A percentile compares a stretch with the other conserved stretches of the same genome.
phyloP scores from a whole-genome alignment of 345 rosid genomes.

The Populus pruinosa region DNA sequence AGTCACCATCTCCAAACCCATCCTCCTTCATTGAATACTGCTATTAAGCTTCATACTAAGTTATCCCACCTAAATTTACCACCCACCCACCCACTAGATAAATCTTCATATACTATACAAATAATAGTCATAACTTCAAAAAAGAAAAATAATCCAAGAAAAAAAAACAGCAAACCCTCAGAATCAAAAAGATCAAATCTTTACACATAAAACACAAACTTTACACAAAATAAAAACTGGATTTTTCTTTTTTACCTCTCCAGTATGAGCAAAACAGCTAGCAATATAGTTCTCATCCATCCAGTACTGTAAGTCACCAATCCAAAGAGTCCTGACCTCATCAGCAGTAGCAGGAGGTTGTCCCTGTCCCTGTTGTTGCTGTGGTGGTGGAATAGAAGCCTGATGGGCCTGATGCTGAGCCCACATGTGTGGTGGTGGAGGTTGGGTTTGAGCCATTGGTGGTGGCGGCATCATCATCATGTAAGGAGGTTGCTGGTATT shows the following conservation, averaged over 20 bases:
- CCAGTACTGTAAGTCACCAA: slow-evolving; percentile 94
- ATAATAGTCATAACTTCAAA: no score
- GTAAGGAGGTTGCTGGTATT: slow-evolving; percentile 38
- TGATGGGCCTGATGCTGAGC: slow-evolving; percentile 27
- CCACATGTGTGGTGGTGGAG: slow-evolving; percentile 63
- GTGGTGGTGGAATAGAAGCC: slow-evolving; percentile 17
- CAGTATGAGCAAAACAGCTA: slow-evolving; percentile 57
- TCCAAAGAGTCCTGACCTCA: slow-evolving; percentile 93
- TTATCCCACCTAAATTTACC: not conserved
- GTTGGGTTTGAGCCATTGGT: slow-evolving; percentile 32
- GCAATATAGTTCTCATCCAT: slow-evolving; percentile 75
- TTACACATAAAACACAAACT: no score
- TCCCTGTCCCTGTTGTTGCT: slow-evolving; percentile 25
- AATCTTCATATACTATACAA: not conserved
- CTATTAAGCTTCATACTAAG: no score
- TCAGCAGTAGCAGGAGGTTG: slow-evolving; percentile 45
- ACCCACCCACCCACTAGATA: not conserved
- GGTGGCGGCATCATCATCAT: slow-evolving; percentile 51
- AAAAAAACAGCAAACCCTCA: not conserved
- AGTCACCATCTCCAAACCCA: no score
- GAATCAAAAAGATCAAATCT: not conserved
- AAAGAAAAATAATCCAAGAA: not conserved
- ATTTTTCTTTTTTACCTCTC: slow-evolving; percentile 40
- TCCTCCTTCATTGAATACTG: no score
- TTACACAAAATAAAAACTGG: no score